Evolutionary conservation across 2,329 filamentous ascomycete genomes (phyloP), one percentile per base, ranked within the genome.

Genomic region (Fusarium udum): DNA sequence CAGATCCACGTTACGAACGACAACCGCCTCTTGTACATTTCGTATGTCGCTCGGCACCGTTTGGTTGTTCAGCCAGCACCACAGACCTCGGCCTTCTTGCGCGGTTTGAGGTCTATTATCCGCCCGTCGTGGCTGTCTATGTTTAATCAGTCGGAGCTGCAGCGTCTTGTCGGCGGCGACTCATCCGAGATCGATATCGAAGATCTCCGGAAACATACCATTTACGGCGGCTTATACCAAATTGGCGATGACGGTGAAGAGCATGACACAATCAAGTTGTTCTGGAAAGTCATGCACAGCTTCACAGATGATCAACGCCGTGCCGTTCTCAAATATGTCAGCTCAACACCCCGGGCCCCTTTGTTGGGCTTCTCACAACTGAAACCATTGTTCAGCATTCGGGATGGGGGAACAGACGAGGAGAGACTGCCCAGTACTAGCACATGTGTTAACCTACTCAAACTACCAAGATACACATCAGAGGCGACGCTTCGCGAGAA

Each of bases 71-170:
- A 98, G 79, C 93, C 94, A 3, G 88, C 89, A 56, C 84, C 87
- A n/a, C 95, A 98, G 79, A 98, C 95, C 2, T 88, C 91, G 28
- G 94, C 95, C 3, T 99, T 99, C 81, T 88, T 99, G 13, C 91
- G 91, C 63, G 96, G 96, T 0, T 89, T 99, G 3, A 91, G 93
- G 28, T 88, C 92, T 73, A 97, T 99, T 79, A 96, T 99, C 73
- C 92, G 95, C 66, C 95, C 95, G 0, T 90, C 90, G 7, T 99
- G 96, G 96, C 88, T 99, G 9, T 95, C 92, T 77, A 98, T 99
- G 96, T 99, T 99, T 86, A 99, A 99, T 82, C 95, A 98, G 81
- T 90, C 90, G 7, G 96, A 99, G 81, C 88, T 99, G 9, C 96
- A 98, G 83, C 96, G 94, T 3, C 91, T 99, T 11, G 93, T 99